A percentile compares a stretch with the other conserved stretches of the same genome.
Evolutionary conservation across 1,284 basidiomycete species (phyloP).

Genomic region (Apiotrichum siamense): DNA sequence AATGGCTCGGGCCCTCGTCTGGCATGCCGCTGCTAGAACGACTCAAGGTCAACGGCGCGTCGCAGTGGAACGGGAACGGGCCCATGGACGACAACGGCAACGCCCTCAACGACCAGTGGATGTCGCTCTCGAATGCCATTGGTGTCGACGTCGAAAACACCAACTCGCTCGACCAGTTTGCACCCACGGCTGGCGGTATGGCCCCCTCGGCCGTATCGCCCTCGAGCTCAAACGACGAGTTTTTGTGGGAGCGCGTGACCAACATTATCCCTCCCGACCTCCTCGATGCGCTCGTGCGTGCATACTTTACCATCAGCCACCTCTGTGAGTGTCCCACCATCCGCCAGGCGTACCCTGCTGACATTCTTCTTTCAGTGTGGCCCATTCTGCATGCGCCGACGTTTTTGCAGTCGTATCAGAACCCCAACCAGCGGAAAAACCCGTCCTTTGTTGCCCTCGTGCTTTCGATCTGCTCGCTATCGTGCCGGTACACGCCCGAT

Average conservation of each 20-base stretch:
- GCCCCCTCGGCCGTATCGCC: slow-evolving; percentile 9
- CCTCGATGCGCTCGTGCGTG: slow-evolving; percentile 22
- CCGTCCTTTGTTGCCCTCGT: slow-evolving; percentile 32
- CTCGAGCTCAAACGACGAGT: slow-evolving; percentile 16
- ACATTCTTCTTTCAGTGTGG: slow-evolving; percentile 21
- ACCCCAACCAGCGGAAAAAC: slow-evolving; percentile 19
- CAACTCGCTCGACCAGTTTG: slow-evolving; percentile 6
- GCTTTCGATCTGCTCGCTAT: slow-evolving; percentile 29
- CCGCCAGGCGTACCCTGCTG: neutral
- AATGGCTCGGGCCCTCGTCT: slow-evolving; percentile 33
- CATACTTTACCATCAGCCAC: slow-evolving; percentile 34
- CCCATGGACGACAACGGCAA: slow-evolving; percentile 14
- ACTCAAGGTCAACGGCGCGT: slow-evolving; percentile 20
- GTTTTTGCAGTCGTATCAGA: slow-evolving; percentile 26
- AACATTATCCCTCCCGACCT: slow-evolving; percentile 24
- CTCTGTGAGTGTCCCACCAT: slow-evolving; percentile 18
- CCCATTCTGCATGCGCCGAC: slow-evolving; percentile 33
- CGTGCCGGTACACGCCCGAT: slow-evolving; percentile 30
- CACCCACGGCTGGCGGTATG: neutral
- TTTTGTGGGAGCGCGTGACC: slow-evolving; percentile 24
- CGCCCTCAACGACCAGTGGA: slow-evolving; percentile 27
- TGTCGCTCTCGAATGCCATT: slow-evolving; percentile 29
- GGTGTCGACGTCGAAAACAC: slow-evolving; percentile 23
- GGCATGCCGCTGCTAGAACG: slow-evolving; percentile 34
- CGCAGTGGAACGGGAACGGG: slow-evolving; percentile 12